These are phyloP conservation scores for Achaetomiella virescens DNA, from an alignment of 495 filamentous ascomycete species.

Conservation along the genomic window DNA sequence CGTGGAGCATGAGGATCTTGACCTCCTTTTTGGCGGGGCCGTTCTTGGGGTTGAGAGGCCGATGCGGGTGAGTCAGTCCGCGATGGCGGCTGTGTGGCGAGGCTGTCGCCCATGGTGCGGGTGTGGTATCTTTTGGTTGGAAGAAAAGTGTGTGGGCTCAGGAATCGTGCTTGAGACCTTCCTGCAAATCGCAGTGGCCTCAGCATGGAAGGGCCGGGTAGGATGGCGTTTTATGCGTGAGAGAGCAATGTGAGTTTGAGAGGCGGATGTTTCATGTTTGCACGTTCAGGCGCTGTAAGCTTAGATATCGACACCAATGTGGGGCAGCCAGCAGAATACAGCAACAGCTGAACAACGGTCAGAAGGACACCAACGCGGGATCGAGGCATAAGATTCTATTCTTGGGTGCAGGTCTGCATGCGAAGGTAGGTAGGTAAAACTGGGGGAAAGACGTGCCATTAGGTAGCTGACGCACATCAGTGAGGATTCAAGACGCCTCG, in stretches of 20 bases:
- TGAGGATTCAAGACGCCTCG: no score
- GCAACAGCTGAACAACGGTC: neutral
- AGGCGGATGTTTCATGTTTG: no score
- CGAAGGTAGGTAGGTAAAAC: no score
- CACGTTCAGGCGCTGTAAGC: no score
- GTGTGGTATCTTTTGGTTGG: neutral
- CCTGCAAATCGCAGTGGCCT: neutral
- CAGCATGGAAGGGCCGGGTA: neutral
- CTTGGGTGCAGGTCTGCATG: no score
- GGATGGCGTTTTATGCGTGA: no score
- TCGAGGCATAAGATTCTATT: neutral
- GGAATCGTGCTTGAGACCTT: neutral
- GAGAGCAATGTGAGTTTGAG: no score
- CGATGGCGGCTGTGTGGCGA: neutral
- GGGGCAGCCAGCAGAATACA: neutral
- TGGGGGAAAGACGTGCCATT: no score
- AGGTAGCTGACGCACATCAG: no score
- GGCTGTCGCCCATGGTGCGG: slow-evolving; percentile 13
- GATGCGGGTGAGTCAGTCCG: neutral
- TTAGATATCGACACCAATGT: no score
- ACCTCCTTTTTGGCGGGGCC: slow-evolving; percentile 34
- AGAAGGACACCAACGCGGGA: neutral
- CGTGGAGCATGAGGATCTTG: slow-evolving; percentile 55
- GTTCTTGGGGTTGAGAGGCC: neutral
- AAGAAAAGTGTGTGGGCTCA: neutral